Base-by-base conservation (phyloP, 257 asterid species). In the Ilex asprella region DNA sequence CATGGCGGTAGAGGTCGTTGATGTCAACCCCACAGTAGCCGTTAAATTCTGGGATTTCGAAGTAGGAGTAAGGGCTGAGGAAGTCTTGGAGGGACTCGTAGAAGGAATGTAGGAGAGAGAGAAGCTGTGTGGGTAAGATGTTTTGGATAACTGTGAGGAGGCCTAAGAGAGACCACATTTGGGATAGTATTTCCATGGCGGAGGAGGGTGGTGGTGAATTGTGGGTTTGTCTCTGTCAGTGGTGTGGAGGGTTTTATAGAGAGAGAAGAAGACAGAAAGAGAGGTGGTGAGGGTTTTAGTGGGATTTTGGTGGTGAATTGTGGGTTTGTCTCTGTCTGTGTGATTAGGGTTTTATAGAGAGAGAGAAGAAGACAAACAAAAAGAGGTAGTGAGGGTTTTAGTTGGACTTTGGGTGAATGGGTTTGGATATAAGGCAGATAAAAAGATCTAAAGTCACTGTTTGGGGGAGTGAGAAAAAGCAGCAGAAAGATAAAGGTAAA, bases 1-100 rank as follows among this genome's bases (percentile, higher is more conserved):
- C 83, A 6, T 78, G 83, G 65, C 85, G 83, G 78, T 84, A 84
- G 76, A 84, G 87, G 50, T 76, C 82, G 54, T 84, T 84, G 73
- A 76, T 62, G 61, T 78, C 85, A 55, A 81, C 81, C 2, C 80
- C 90, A 58, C 83, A 62, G 66, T 64, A 70, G 77, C 87, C 85
- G 54, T 78, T 81, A 3, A 84, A 81, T 47, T 81, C 87, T 0
- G 83, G 84, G 67, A 81, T 70, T 16, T 81, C 85, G 41, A 76
- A 81, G 76, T 72, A 74, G 49, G 87, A 59, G n/a, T 70, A 63
- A 8, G 77, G 82, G 74, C 71, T 78, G 65, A 81, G 27, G 67
- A 76, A 56, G 27, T 81, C 83, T 61, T 80, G 91, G 51, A 84
- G 51, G 66, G 81, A 65, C 44, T 80, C 86, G 15, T 53, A 71